Percentiles rank a stretch among this genome's conserved stretches.
Evolutionary conservation across 345 rosid species (phyloP).

Genomic region (Abelmoschus esculentus): DNA sequence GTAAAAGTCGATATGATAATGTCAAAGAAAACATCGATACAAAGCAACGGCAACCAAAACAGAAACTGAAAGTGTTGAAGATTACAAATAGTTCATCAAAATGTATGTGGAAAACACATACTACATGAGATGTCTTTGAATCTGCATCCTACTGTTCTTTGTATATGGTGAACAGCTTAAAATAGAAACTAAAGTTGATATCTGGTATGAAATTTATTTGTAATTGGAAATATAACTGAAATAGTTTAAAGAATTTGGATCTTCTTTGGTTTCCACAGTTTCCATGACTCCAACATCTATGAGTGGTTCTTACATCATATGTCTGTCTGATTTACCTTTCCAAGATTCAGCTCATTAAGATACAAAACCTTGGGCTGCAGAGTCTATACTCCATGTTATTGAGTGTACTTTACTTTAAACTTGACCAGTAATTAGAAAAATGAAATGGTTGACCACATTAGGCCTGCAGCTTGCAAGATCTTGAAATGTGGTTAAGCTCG

Average conservation of each 20-base stretch:
- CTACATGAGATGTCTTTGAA: constrained; percentile 6
- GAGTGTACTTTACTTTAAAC: neutral
- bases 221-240: too few species aligned
- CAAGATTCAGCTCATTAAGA: neutral
- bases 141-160: neutral
- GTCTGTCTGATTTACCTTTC: neutral
- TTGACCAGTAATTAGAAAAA: neutral
- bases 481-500: neutral
- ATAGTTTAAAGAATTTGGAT: neutral
- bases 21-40: constrained; percentile 9
- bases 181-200: neutral
- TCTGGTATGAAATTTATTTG: too few species aligned
- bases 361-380: neutral
- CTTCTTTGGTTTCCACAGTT: neutral
- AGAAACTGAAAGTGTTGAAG: constrained; percentile 41
- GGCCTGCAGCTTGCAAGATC: neutral
- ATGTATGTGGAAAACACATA: constrained; percentile 52
- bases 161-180: neutral
- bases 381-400: neutral
- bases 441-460: neutral
- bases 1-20: constrained; percentile 62
- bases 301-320: neutral
- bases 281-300: neutral
- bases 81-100: constrained; percentile 31
- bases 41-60: constrained; percentile 31